These are phyloP conservation scores for Ganoderma multipileum DNA, from an alignment of 1,284 basidiomycete genomes.

Conservation along the genomic window DNA sequence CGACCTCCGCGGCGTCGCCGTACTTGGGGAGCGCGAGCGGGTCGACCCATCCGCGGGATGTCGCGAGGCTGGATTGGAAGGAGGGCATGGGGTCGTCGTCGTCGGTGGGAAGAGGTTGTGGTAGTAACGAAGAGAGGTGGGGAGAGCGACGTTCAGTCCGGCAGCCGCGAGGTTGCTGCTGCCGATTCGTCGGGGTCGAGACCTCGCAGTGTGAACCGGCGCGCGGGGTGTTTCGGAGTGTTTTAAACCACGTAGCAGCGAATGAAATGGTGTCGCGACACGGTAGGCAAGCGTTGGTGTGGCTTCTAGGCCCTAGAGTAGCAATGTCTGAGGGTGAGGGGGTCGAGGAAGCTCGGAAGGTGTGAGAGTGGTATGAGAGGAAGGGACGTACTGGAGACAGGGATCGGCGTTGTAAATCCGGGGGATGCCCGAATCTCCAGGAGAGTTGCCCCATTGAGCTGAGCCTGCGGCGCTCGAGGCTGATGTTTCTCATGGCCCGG, in stretches of 20 bases:
- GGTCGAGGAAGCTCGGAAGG: not conserved
- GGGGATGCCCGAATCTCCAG: not conserved
- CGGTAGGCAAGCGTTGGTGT: not conserved
- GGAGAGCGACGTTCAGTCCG: not conserved
- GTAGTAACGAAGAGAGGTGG: not conserved
- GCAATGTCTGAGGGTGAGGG: not conserved
- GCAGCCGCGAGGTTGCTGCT: not conserved
- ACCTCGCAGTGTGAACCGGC: not conserved
- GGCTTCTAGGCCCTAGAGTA: not conserved
- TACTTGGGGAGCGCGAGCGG: slow-evolving; percentile 59
- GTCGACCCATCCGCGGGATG: slow-evolving; percentile 62
- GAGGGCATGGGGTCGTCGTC: slow-evolving; percentile 19
- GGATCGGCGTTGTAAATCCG: not conserved
- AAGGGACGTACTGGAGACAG: not conserved
- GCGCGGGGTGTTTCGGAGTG: not conserved
- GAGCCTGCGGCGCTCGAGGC: not conserved
- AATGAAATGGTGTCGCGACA: not conserved
- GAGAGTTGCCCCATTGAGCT: not conserved
- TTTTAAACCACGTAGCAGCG: not conserved
- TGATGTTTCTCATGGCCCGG: not conserved
- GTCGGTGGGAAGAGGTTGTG: not conserved
- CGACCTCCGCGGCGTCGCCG: slow-evolving; percentile 58
- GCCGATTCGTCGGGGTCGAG: not conserved
- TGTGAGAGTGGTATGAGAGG: not conserved
- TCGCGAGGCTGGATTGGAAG: slow-evolving; percentile 32